Percentiles rank a stretch among this genome's conserved stretches.
Evolutionary conservation across 176 grass and related monocot genomes (phyloP).

Genomic region (Oryza punctata): DNA sequence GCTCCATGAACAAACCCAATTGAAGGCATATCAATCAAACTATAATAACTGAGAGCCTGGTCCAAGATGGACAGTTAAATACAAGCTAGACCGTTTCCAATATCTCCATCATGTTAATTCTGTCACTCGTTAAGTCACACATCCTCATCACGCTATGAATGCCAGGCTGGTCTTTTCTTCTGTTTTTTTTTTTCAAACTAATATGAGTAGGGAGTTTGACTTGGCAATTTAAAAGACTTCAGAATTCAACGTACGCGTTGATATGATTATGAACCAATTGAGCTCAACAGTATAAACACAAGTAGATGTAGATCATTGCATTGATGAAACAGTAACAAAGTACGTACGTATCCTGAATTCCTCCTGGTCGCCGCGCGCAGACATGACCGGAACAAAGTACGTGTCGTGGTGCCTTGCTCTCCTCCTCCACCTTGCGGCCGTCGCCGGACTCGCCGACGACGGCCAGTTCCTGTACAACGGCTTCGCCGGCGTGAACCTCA

Average conservation of each 20-base stretch:
- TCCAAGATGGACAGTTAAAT: neutral
- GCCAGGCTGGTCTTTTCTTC: neutral
- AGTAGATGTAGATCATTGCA: neutral
- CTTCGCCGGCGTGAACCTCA: slow-evolving; percentile 6
- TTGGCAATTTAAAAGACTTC: neutral
- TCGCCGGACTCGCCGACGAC: neutral
- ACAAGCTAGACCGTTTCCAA: neutral
- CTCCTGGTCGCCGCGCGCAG: neutral
- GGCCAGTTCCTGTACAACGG: neutral
- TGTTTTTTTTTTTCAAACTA: neutral
- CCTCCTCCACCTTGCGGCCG: neutral
- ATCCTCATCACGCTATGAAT: neutral
- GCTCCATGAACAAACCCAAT: neutral
- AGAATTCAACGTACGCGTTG: neutral
- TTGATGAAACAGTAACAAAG: neutral
- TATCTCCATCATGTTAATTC: neutral
- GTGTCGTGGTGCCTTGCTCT: neutral
- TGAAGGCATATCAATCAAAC: neutral
- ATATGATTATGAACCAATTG: neutral
- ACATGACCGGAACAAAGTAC: neutral
- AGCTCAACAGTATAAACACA: neutral
- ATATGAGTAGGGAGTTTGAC: neutral
- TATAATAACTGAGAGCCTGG: neutral
- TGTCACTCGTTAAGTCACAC: neutral
- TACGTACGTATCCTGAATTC: neutral